These are phyloP conservation scores for Incumbomyces lentus DNA, from an alignment of 2,329 filamentous ascomycete species.

Conservation along the genomic window DNA sequence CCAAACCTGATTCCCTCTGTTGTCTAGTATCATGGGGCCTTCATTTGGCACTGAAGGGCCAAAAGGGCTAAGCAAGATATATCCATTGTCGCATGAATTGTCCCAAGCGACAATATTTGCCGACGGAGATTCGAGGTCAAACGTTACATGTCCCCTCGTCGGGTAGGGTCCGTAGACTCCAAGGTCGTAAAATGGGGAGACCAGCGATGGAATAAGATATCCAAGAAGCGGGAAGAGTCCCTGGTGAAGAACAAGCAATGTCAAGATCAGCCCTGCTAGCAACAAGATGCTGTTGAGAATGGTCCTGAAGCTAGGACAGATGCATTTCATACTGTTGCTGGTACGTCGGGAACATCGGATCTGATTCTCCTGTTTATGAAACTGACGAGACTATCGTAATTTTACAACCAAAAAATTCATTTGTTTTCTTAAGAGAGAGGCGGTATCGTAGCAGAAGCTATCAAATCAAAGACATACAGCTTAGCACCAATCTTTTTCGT, in stretches of 20 bases:
- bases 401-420: no score
- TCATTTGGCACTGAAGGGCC: conserved; percentile 88
- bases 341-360: no score
- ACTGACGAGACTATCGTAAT: no score
- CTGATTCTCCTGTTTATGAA: no score
- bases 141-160: conserved; percentile 10
- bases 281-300: not conserved
- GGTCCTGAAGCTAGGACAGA: not conserved
- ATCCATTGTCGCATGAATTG: conserved; percentile 30
- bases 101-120: conserved; percentile 22
- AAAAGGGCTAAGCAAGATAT: conserved; percentile 56
- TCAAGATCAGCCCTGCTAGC: not conserved
- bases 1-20: conserved; percentile 45
- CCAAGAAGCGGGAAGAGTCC: not conserved
- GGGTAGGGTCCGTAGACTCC: conserved; percentile 13
- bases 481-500: no score
- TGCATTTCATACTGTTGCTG: not conserved
- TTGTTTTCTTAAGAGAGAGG: no score
- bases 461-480: no score
- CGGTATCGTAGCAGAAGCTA: no score
- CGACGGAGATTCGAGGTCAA: conserved; percentile 8
- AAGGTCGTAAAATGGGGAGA: conserved; percentile 1
- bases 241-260: not conserved
- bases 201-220: conserved; percentile 1
- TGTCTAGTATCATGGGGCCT: conserved; percentile 65